phyloP scores from a whole-genome alignment of 192 early-diverging fungal species.

The Gaertneriomyces semiglobifer region DNA sequence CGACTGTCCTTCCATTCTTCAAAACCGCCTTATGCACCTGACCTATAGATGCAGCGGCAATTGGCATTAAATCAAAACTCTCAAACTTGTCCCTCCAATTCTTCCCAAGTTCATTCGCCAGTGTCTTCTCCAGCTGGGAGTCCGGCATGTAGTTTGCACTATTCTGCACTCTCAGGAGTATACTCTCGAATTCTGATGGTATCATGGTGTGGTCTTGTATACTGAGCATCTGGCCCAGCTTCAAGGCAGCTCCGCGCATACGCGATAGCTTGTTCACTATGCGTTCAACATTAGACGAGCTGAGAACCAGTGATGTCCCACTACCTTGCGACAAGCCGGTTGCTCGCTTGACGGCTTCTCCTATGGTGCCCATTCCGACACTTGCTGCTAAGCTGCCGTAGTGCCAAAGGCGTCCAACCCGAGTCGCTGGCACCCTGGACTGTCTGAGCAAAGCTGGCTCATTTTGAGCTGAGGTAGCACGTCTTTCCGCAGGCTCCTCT shows the following conservation, averaged over 20 bases:
- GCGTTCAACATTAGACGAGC: conserved; percentile 75
- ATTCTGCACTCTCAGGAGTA: conserved; percentile 87
- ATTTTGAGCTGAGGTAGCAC: background rate
- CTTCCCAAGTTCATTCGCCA: conserved; percentile 64
- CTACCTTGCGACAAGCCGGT: conserved; percentile 45
- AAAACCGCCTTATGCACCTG: conserved; percentile 51
- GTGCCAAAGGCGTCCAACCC: conserved; percentile 73
- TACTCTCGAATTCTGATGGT: conserved; percentile 73
- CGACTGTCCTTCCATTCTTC: conserved; percentile 50
- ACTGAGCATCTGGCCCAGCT: conserved; percentile 95
- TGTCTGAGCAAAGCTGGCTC: conserved; percentile 1
- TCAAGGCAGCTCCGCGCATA: conserved; percentile 96
- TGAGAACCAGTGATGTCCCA: conserved; percentile 43
- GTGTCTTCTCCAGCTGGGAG: conserved; percentile 71
- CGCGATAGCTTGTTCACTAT: conserved; percentile 78
- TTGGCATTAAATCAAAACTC: conserved; percentile 73
- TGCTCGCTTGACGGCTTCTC: conserved; percentile 61
- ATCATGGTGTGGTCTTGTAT: conserved; percentile 75
- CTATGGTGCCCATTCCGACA: conserved; percentile 67
- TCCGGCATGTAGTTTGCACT: conserved; percentile 94
- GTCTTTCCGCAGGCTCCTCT: too few species aligned
- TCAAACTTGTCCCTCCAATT: conserved; percentile 69
- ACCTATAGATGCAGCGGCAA: conserved; percentile 74
- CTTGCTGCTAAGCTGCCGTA: conserved; percentile 75
- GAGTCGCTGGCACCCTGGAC: conserved; percentile 67